Conservation (phyloP, 139 green algal genomes). For the Marvania coccoides region DNA sequence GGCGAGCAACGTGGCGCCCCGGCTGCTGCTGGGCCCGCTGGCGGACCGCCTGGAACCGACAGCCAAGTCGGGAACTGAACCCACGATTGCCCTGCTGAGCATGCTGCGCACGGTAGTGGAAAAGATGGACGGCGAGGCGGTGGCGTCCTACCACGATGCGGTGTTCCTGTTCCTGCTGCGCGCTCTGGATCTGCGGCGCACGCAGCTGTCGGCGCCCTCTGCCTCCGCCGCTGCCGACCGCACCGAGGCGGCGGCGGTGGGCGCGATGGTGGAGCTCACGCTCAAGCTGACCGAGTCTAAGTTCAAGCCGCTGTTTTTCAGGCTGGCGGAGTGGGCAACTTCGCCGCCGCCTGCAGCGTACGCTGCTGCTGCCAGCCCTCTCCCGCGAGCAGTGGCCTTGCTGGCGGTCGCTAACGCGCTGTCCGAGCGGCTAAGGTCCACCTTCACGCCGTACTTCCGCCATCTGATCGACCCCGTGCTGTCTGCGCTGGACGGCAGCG, state of each 20-base stretch:
- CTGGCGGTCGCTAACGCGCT: constrained; percentile 49
- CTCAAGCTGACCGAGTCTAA: constrained; percentile 84
- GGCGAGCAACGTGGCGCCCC: constrained; percentile 34
- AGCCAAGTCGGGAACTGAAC: constrained; percentile 9
- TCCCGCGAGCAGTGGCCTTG: constrained; percentile 38
- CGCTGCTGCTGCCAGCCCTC: neutral
- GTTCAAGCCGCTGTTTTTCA: constrained; percentile 90
- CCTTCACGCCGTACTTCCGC: constrained; percentile 81
- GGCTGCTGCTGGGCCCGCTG: constrained; percentile 67
- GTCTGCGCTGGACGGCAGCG: neutral
- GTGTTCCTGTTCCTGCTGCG: constrained; percentile 68
- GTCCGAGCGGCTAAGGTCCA: constrained; percentile 56
- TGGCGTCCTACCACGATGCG: constrained; percentile 37
- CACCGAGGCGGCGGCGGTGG: constrained; percentile 45
- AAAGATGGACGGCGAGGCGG: constrained; percentile 45
- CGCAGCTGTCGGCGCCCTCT: neutral
- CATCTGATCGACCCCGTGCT: constrained; percentile 50
- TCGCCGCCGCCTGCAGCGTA: neutral
- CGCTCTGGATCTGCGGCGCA: constrained; percentile 64
- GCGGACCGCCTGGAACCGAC: constrained; percentile 31
- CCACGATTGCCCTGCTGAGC: constrained; percentile 24
- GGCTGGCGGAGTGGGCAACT: constrained; percentile 74
- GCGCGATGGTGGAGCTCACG: constrained; percentile 52
- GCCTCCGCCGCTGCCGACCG: constrained; percentile 1
- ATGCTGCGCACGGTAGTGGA: constrained; percentile 45